Evolutionary conservation across 2,329 filamentous ascomycete genomes (phyloP), one percentile per base, ranked within the genome.

Genomic region (Fusarium newnesense): DNA sequence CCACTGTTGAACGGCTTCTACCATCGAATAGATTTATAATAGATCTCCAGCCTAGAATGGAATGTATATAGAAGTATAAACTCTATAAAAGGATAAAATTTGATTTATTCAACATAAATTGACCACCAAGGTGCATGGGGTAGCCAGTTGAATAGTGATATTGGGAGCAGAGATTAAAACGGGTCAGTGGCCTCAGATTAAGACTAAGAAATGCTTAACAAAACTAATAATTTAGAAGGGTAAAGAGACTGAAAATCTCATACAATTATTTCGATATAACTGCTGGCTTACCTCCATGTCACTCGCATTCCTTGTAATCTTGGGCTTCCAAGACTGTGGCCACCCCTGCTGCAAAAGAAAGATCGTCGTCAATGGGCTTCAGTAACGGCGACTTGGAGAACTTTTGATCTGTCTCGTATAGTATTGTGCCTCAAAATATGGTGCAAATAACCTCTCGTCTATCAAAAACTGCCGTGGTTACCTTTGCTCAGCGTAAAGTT

Each of bases 31-130:
- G 5, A 19, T 26, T 19, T 26, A 19, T 4, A 4, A 6, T 46
- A 10, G 3, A 13, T 1, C 9, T 7, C 8, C 0, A 11, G 19
- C 26, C 9, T 30, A 7, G 3, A 30, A n/a, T 16, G 11, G 6
- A n/a, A 2, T 11, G 2, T 5, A 2, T 5, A n/a, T 11, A 8
- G 13, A 3, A n/a, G 4, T 3, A n/a, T 16, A 4, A n/a, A 4
- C 4, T 47, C 4, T n/a, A 8, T 16, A 19, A 37, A 2, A 30
- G 13, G 7, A n/a, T 13, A 18, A 7, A 49, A 9, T 16, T 8
- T n/a, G 3, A 9, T 16, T 30, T 4, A 2, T 30, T 32, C 3
- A 4, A 7, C 9, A 12, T 30, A 4, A n/a, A 30, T n/a, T 5
- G 1, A 21, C 21, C 1, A n/a, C 7, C 21, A 49, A n/a, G 5